Evolutionary conservation across 2,329 filamentous ascomycete genomes (phyloP).

Genomic region (Fusarium falciforme): DNA sequence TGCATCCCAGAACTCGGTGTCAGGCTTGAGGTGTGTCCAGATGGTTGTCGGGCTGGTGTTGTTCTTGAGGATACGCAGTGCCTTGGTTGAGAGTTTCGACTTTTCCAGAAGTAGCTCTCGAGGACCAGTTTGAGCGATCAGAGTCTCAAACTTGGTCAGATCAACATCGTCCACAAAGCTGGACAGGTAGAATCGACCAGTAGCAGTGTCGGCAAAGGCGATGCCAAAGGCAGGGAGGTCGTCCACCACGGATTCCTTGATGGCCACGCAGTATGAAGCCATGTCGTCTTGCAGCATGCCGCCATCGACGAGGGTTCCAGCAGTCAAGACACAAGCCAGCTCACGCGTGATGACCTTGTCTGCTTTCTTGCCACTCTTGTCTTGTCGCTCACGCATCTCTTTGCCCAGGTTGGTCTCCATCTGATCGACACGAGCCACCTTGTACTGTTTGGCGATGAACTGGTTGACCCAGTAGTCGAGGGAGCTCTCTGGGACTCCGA

Average conservation of each 20-base stretch:
- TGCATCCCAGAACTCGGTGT: conserved; percentile 90
- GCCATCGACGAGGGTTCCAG: conserved; percentile 92
- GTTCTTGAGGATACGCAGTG: conserved; percentile 92
- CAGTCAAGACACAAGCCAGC: conserved; percentile 89
- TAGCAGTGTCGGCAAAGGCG: conserved; percentile 94
- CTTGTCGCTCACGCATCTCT: conserved; percentile 96
- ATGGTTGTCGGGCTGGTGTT: conserved; percentile 93
- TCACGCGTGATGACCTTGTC: conserved; percentile 96
- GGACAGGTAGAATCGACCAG: conserved; percentile 93
- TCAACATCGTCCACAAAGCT: conserved; percentile 93
- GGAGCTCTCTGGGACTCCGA: conserved; percentile 94
- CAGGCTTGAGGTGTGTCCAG: conserved; percentile 92
- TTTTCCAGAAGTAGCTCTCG: conserved; percentile 93
- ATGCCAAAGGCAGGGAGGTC: conserved; percentile 88
- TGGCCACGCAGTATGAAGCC: conserved; percentile 94
- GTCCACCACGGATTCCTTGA: conserved; percentile 83
- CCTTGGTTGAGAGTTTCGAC: conserved; percentile 85
- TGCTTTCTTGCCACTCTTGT: conserved; percentile 73
- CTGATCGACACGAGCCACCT: conserved; percentile 96
- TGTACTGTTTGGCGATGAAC: conserved; percentile 97
- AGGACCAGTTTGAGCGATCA: conserved; percentile 91
- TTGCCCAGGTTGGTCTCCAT: conserved; percentile 96
- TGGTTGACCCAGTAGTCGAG: conserved; percentile 98
- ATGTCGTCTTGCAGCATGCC: conserved; percentile 98
- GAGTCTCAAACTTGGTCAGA: conserved; percentile 96